Evolutionary conservation across 306 rosid genomes (phyloP).

Genomic region (Rosa multiflora): DNA sequence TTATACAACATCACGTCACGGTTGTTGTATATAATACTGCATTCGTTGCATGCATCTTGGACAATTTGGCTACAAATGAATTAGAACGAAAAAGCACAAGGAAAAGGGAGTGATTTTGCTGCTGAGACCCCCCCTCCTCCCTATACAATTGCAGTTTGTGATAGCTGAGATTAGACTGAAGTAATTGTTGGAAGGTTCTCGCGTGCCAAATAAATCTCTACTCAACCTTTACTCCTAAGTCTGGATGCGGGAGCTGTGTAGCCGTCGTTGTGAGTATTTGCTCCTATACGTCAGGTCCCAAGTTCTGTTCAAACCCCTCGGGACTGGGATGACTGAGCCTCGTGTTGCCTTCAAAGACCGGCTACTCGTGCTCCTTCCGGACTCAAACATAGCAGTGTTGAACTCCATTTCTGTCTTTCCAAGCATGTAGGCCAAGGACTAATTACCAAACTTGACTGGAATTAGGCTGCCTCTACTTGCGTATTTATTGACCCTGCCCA

Average conservation of each 20-base stretch:
- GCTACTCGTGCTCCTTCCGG: not conserved
- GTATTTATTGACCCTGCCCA: not conserved
- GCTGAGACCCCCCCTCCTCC: not conserved
- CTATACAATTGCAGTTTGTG: not conserved
- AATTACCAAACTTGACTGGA: constrained; percentile 1
- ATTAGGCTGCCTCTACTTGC: not conserved
- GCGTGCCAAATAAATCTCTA: not conserved
- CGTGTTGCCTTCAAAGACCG: not conserved
- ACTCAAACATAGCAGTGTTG: not conserved
- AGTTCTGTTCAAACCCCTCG: not conserved
- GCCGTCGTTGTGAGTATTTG: not conserved
- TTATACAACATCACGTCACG: not conserved
- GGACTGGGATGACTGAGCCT: not conserved
- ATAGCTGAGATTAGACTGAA: not conserved
- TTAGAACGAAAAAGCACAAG: not conserved
- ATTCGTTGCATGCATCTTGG: not conserved
- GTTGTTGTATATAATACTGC: not conserved
- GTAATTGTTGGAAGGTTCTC: not conserved
- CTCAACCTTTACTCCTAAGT: not conserved
- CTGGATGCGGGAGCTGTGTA: not conserved
- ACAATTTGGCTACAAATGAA: not conserved
- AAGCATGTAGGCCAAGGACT: not conserved
- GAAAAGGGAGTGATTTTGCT: not conserved
- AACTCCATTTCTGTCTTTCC: not conserved
- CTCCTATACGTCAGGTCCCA: not conserved